phyloP scores from a whole-genome alignment of 2,329 filamentous ascomycete genomes.

The Phyllosticta ampelicida region DNA sequence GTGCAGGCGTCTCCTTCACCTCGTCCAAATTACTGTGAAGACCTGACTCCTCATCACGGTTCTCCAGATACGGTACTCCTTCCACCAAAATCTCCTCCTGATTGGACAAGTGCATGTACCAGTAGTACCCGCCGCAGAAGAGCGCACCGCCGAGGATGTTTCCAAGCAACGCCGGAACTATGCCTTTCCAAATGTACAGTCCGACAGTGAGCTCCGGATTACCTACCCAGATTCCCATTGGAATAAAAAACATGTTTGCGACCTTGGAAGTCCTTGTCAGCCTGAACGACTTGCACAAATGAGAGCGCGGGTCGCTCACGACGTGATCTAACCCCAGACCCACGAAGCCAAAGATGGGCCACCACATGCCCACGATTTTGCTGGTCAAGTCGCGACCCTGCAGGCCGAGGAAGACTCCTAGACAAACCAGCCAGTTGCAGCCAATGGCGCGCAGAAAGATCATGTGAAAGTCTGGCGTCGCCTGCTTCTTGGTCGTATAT shows the following conservation, averaged over 20 bases:
- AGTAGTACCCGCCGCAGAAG: slow-evolving; percentile 7
- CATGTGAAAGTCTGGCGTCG: slow-evolving; percentile 14
- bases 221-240: slow-evolving; percentile 18
- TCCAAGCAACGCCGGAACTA: slow-evolving; percentile 17
- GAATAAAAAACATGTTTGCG: slow-evolving; percentile 22
- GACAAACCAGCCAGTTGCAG: slow-evolving; percentile 17
- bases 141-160: slow-evolving; percentile 17
- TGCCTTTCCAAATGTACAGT: slow-evolving; percentile 21
- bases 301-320: background rate
- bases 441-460: slow-evolving; percentile 18
- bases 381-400: slow-evolving; percentile 15
- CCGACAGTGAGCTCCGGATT: slow-evolving; percentile 15
- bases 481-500: slow-evolving; percentile 15
- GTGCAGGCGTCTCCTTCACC: background rate
- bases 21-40: background rate
- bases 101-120: slow-evolving; percentile 6
- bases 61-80: slow-evolving; percentile 3
- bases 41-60: background rate
- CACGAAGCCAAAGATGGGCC: slow-evolving; percentile 18
- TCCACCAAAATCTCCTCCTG: slow-evolving; percentile 5
- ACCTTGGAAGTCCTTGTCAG: slow-evolving; percentile 4
- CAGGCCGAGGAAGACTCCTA: slow-evolving; percentile 17
- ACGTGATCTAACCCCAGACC: slow-evolving; percentile 19
- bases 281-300: background rate
- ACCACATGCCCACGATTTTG: slow-evolving; percentile 21